phyloP scores from a whole-genome alignment of 2,329 filamentous ascomycete species.

The Diaporthe vaccinii region DNA sequence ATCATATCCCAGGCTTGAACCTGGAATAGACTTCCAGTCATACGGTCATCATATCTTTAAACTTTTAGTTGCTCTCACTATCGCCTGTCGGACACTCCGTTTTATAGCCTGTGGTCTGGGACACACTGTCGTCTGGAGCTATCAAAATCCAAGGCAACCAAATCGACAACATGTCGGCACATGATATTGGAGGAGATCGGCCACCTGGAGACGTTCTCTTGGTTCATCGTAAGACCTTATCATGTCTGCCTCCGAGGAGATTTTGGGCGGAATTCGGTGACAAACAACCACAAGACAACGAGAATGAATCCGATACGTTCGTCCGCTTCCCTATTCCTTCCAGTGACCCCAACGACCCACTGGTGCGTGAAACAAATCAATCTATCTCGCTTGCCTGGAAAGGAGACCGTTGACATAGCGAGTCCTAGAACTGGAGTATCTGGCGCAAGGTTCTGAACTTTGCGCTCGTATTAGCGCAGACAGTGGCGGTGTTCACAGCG shows the following conservation, averaged over 20 bases:
- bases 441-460: conserved; percentile 18
- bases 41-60: background rate
- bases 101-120: background rate
- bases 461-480: background rate
- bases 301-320: conserved; percentile 7
- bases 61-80: background rate
- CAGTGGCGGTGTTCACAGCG: conserved; percentile 21
- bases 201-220: conserved; percentile 13
- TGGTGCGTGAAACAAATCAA: background rate
- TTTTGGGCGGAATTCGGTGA: background rate
- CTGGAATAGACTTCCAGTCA: background rate
- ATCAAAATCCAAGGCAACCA: background rate
- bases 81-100: background rate
- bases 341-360: conserved; percentile 2
- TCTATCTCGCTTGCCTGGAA: no score
- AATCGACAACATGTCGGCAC: background rate
- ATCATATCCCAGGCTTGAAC: background rate
- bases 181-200: background rate
- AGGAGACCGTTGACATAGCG: background rate
- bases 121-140: background rate
- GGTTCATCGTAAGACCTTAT: background rate
- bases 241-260: background rate
- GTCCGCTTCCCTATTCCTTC: conserved; percentile 24
- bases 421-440: background rate
- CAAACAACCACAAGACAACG: background rate